Conservation (phyloP, 2,329 filamentous ascomycete genomes). For the Diplodia sapinea region DNA sequence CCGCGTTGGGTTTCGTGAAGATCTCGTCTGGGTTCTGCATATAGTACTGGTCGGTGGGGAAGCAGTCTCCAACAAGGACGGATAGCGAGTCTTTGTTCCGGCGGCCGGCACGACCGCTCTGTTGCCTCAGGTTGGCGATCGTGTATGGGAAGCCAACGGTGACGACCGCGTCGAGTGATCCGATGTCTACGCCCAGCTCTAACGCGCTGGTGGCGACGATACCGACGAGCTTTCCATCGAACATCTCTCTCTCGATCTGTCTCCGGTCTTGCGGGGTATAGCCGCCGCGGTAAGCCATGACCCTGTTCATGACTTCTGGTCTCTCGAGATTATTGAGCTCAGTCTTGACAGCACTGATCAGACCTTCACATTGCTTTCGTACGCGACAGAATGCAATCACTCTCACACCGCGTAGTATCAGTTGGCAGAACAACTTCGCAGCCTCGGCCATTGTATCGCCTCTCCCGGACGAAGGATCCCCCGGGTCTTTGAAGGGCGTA, state of each 20-base stretch:
- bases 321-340: constrained; percentile 77
- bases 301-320: constrained; percentile 74
- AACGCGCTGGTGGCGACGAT: constrained; percentile 93
- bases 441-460: constrained; percentile 83
- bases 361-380: constrained; percentile 83
- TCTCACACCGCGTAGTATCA: constrained; percentile 84
- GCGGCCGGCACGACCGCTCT: constrained; percentile 89
- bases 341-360: constrained; percentile 78
- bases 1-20: constrained; percentile 87
- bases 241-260: constrained; percentile 93
- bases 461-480: constrained; percentile 83
- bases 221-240: constrained; percentile 88
- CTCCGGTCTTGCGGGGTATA: constrained; percentile 92
- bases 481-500: constrained; percentile 88
- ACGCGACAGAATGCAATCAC: constrained; percentile 93
- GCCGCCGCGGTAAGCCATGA: constrained; percentile 95
- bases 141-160: constrained; percentile 95
- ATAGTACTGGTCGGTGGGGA: constrained; percentile 91
- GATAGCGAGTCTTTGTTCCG: constrained; percentile 93
- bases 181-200: constrained; percentile 94
- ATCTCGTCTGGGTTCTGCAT: constrained; percentile 97
- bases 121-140: constrained; percentile 91
- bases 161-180: constrained; percentile 88
- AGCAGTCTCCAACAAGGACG: constrained; percentile 85
- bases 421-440: constrained; percentile 87